Percentiles rank a stretch among this genome's conserved stretches.
Conservation (phyloP, 73 alveolate genomes). For the Paramecium primaurelia region DNA sequence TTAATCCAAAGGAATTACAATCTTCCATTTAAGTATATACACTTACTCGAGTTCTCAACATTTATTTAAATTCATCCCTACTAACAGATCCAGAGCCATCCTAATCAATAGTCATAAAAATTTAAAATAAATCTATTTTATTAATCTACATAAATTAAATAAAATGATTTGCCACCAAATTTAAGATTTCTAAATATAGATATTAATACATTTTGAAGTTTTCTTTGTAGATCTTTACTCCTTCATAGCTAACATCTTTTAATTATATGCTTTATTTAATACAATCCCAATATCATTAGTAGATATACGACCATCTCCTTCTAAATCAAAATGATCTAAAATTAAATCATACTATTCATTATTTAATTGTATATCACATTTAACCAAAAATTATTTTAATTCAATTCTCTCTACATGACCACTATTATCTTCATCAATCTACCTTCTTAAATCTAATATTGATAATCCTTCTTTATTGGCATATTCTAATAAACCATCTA, state of each 20-base stretch:
- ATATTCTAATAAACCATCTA: not conserved
- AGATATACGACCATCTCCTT: conserved; percentile 37
- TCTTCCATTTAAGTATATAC: not conserved
- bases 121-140: conserved; percentile 26
- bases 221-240: not conserved
- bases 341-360: not conserved
- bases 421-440: conserved; percentile 23
- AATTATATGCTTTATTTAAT: not conserved
- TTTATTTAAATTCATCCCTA: conserved; percentile 31
- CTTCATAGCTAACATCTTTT: not conserved
- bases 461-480: not conserved
- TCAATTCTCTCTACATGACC: conserved; percentile 27
- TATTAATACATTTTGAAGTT: not conserved
- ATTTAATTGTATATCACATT: not conserved
- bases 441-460: conserved; percentile 2
- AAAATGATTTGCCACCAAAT: conserved; percentile 40
- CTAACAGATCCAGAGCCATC: conserved; percentile 30
- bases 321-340: conserved; percentile 27
- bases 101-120: conserved; percentile 23
- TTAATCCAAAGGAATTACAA: conserved; percentile 34
- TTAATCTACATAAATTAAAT: not conserved
- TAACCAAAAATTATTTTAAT: not conserved
- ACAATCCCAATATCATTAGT: not conserved
- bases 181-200: conserved; percentile 8
- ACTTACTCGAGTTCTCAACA: conserved; percentile 42